Conservation (phyloP, 768 basidiomycete species). For the Panaeolus papilionaceus region DNA sequence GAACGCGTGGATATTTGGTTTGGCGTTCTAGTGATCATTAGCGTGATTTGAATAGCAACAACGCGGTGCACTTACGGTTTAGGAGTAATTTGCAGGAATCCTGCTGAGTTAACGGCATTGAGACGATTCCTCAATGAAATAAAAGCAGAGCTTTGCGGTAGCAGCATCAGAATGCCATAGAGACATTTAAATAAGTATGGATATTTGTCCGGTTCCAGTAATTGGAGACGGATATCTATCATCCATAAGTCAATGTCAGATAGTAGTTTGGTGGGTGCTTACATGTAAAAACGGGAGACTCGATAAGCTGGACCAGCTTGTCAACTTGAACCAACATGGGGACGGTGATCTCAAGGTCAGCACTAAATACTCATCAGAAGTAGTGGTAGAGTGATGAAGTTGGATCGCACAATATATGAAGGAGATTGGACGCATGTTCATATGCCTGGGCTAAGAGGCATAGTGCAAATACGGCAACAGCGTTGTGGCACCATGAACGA, state of each 20-base stretch:
- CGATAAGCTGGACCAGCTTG: slow-evolving; percentile 96
- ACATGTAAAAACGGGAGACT: slow-evolving; percentile 99
- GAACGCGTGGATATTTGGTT: slow-evolving; percentile 62
- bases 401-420: slow-evolving; percentile 83
- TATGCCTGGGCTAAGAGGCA: slow-evolving; percentile 98
- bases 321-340: slow-evolving; percentile 94
- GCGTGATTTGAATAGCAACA: not conserved
- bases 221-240: slow-evolving; percentile 85
- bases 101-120: slow-evolving; percentile 93
- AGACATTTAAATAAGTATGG: slow-evolving; percentile 97
- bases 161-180: slow-evolving; percentile 94
- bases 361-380: slow-evolving; percentile 51
- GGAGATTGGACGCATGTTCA: slow-evolving; percentile 95
- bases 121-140: slow-evolving; percentile 92
- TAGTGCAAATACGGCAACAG: slow-evolving; percentile 94
- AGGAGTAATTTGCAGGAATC: slow-evolving; percentile 90
- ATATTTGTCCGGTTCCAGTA: slow-evolving; percentile 96
- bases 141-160: slow-evolving; percentile 97
- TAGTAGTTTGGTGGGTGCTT: slow-evolving; percentile 30
- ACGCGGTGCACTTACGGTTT: slow-evolving; percentile 63
- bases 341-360: slow-evolving; percentile 96
- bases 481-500: slow-evolving; percentile 98
- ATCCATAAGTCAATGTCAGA: slow-evolving; percentile 12
- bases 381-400: not conserved
- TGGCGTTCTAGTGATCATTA: slow-evolving; percentile 26